A percentile compares a stretch with the other conserved stretches of the same genome.
These are phyloP conservation scores for Pseudogymnoascus sp. DNA, from an alignment of 2,329 filamentous ascomycete genomes.

Conservation along the genomic window DNA sequence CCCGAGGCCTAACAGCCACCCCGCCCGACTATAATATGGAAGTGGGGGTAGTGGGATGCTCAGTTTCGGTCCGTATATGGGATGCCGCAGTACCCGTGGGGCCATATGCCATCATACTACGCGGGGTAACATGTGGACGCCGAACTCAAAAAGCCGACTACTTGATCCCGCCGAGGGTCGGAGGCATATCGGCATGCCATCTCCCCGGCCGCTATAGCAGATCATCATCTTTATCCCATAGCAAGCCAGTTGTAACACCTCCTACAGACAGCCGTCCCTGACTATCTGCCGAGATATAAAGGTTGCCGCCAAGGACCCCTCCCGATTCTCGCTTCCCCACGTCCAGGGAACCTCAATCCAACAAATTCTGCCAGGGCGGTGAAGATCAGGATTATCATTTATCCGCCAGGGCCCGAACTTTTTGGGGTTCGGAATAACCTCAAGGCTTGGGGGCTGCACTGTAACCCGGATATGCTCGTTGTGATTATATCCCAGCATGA, in stretches of 20 bases:
- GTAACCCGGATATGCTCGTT: not conserved
- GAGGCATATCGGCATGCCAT: not conserved
- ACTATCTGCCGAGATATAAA: not conserved
- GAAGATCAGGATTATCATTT: not conserved
- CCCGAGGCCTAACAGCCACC: not conserved
- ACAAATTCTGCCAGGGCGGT: not conserved
- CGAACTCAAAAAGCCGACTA: not conserved
- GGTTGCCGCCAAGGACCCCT: not conserved
- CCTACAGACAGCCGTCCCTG: not conserved
- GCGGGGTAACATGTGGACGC: not conserved
- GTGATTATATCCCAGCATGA: conserved; percentile 21
- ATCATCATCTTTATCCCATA: not conserved
- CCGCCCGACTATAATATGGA: not conserved
- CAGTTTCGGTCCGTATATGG: not conserved
- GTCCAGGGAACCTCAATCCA: not conserved
- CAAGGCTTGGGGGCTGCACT: not conserved
- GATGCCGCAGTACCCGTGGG: not conserved
- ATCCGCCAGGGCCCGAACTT: not conserved
- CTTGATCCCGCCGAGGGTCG: not conserved
- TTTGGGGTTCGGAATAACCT: not conserved
- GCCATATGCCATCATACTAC: not conserved
- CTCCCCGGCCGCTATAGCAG: not conserved
- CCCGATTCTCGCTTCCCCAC: not conserved
- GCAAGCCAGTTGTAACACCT: not conserved
- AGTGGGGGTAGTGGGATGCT: not conserved